Evolutionary conservation across 495 filamentous ascomycete species (phyloP).

Genomic region (Xylaria intraflava): DNA sequence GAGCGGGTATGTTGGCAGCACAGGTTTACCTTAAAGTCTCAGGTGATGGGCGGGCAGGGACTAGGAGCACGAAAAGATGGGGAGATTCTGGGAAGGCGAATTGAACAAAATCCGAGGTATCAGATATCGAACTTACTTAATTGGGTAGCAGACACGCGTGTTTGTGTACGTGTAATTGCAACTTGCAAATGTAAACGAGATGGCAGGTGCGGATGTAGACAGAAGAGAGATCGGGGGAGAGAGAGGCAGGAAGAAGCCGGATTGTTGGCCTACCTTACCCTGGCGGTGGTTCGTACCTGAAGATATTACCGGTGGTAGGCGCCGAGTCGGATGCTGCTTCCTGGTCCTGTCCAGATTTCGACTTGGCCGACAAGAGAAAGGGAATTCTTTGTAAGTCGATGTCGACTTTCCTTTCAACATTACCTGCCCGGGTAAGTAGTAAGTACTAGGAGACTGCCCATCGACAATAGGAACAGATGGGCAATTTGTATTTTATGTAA

Average conservation of each 20-base stretch:
- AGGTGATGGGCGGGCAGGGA: neutral
- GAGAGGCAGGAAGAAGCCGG: neutral
- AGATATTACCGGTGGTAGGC: neutral
- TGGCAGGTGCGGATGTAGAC: neutral
- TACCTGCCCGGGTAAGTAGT: too few species aligned
- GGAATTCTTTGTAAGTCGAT: neutral
- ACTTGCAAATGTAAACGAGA: neutral
- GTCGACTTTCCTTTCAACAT: too few species aligned
- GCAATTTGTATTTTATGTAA: neutral
- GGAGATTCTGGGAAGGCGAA: neutral
- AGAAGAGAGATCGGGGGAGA: neutral
- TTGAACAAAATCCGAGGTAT: neutral
- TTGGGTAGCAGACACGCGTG: too few species aligned
- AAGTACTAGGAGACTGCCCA: too few species aligned
- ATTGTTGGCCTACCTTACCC: too few species aligned
- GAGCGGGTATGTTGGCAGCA: neutral
- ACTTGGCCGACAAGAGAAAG: neutral
- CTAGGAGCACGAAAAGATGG: neutral
- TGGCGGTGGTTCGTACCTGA: slow-evolving; percentile 1
- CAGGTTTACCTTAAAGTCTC: neutral
- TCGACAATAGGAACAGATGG: too few species aligned
- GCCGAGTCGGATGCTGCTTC: neutral
- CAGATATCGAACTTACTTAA: neutral
- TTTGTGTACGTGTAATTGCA: neutral
- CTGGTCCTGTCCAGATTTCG: neutral